phyloP scores from a whole-genome alignment of 257 asterid genomes.

The Salvia rosmarinus region DNA sequence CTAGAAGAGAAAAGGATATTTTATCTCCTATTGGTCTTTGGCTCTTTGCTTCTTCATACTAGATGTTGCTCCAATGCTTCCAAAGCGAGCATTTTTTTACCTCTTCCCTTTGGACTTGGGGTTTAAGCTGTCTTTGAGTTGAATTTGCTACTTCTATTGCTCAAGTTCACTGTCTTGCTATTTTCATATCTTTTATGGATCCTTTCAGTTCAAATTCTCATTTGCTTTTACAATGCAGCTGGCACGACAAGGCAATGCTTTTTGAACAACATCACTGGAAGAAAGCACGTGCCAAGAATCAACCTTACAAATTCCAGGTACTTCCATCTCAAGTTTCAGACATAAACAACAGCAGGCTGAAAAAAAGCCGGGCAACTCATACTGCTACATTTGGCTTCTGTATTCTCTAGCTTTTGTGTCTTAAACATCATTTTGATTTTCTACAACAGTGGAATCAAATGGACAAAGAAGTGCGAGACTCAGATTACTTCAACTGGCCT shows the following conservation, averaged over 20 bases:
- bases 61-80: constrained; percentile 5
- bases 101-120: constrained; percentile 4
- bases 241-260: constrained; percentile 92
- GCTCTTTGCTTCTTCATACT: neutral
- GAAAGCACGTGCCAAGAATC: constrained; percentile 69
- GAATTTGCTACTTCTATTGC: constrained; percentile 12
- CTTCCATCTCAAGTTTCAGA: constrained; percentile 19
- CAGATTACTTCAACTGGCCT: constrained; percentile 94
- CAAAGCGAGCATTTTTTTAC: neutral
- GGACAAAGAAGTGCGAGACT: constrained; percentile 61
- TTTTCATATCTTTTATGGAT: neutral
- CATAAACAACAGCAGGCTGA: too few species aligned
- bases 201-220: neutral
- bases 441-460: constrained; percentile 80
- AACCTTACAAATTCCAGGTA: constrained; percentile 84
- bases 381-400: constrained; percentile 19
- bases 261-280: constrained; percentile 96
- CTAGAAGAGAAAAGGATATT: neutral
- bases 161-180: neutral
- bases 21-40: constrained; percentile 9
- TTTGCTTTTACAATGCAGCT: constrained; percentile 52
- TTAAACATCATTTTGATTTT: constrained; percentile 21
- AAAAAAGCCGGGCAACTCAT: neutral
- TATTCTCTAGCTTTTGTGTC: neutral
- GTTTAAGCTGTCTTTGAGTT: constrained; percentile 24